Conservation (phyloP, 2,329 filamentous ascomycete species). For the Talaromyces sp. region DNA sequence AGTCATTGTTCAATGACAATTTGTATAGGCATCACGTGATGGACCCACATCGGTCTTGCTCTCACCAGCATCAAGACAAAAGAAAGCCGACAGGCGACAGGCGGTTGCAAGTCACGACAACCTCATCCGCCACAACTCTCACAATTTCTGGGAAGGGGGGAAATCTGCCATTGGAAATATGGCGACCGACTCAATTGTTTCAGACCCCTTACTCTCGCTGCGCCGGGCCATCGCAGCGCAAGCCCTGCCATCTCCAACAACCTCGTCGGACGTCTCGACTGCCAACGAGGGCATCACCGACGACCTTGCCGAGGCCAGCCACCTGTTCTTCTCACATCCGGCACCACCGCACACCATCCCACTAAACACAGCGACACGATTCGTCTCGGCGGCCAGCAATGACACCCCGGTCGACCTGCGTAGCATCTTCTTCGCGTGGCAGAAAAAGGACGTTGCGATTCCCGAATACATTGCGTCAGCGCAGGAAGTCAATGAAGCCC, state of each 20-base stretch:
- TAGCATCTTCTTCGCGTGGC: slow-evolving; percentile 93
- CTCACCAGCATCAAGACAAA: background rate
- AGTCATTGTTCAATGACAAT: no score
- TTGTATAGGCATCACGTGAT: slow-evolving; percentile 4
- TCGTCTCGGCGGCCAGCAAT: slow-evolving; percentile 64
- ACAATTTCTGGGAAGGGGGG: background rate
- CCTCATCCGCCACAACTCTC: background rate
- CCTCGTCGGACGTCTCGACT: slow-evolving; percentile 55
- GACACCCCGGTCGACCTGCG: slow-evolving; percentile 73
- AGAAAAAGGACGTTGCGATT: slow-evolving; percentile 83
- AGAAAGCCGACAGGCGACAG: background rate
- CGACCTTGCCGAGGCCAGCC: slow-evolving; percentile 68
- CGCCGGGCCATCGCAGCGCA: slow-evolving; percentile 73
- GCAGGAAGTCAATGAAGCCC: slow-evolving; percentile 71
- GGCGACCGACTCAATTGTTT: slow-evolving; percentile 45
- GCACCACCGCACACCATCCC: slow-evolving; percentile 58
- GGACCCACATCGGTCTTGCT: background rate
- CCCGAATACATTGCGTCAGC: slow-evolving; percentile 86
- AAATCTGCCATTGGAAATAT: slow-evolving; percentile 35
- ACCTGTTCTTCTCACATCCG: slow-evolving; percentile 66
- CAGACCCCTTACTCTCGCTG: slow-evolving; percentile 77
- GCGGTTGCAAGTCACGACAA: background rate
- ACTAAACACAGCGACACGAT: slow-evolving; percentile 73
- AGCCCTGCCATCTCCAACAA: slow-evolving; percentile 66
- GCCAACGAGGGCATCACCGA: slow-evolving; percentile 53